These are phyloP conservation scores for Elaphomyces granulatus DNA, from an alignment of 495 filamentous ascomycete species.

Conservation along the genomic window DNA sequence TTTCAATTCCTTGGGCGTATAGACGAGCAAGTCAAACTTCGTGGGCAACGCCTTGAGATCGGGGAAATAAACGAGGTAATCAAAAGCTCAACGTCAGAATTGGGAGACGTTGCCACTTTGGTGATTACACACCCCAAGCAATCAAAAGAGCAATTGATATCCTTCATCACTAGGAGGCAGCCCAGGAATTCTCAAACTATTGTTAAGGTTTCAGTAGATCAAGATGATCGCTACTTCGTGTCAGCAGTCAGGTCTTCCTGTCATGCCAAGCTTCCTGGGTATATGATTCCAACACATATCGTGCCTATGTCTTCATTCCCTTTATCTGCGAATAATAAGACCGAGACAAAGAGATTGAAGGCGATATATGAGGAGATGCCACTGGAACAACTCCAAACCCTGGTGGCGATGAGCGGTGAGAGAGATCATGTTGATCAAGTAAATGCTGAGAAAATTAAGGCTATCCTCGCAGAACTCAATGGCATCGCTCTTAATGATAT, in stretches of 20 bases:
- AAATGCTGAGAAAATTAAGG: constrained; percentile 27
- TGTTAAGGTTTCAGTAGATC: constrained; percentile 2
- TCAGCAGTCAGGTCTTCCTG: constrained; percentile 36
- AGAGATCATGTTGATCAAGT: constrained; percentile 25
- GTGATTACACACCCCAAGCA: constrained; percentile 47
- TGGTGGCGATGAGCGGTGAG: constrained; percentile 22
- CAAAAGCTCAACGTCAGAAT: constrained; percentile 6
- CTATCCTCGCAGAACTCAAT: constrained; percentile 37
- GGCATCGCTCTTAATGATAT: constrained; percentile 29
- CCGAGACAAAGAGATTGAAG: constrained; percentile 46
- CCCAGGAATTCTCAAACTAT: constrained; percentile 10
- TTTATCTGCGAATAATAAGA: constrained; percentile 61
- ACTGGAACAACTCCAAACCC: constrained; percentile 39
- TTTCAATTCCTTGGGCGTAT: constrained; percentile 25
- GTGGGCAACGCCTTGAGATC: constrained; percentile 20
- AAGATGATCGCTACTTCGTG: constrained; percentile 10
- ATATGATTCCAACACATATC: constrained; percentile 68
- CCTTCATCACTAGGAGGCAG: constrained; percentile 40
- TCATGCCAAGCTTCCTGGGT: constrained; percentile 43
- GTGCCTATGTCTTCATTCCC: constrained; percentile 48
- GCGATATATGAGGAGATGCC: constrained; percentile 43
- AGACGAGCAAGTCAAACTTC: constrained; percentile 22
- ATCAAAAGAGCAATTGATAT: constrained; percentile 53
- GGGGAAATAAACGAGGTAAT: constrained; percentile 19
- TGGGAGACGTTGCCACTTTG: constrained; percentile 48